These are phyloP conservation scores for Bothriochloa decipiens DNA, from an alignment of 176 grass and related monocot species.

Conservation along the genomic window DNA sequence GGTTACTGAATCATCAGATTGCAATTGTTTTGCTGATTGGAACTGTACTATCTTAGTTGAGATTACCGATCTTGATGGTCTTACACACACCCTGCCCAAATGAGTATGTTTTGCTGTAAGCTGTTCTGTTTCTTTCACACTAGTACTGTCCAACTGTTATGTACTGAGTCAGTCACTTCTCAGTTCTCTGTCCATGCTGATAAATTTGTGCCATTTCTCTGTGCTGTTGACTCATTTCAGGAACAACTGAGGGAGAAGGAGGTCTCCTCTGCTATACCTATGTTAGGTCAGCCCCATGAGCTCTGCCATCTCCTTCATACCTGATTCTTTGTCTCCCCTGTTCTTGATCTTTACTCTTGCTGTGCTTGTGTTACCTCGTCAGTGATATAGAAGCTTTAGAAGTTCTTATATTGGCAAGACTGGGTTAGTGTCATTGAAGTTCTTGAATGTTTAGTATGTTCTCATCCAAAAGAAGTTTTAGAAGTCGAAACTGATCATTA, in stretches of 20 bases:
- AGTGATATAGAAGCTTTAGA: conserved; percentile 9
- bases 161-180: background rate
- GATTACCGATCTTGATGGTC: background rate
- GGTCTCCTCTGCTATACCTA: conserved; percentile 45
- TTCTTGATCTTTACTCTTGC: background rate
- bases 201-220: background rate
- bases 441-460: background rate
- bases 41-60: background rate
- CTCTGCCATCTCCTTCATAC: background rate
- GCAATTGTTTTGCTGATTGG: background rate
- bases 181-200: background rate
- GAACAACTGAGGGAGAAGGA: conserved; percentile 43
- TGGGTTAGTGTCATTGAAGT: background rate
- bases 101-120: background rate
- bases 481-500: background rate
- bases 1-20: background rate
- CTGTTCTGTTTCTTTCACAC: background rate
- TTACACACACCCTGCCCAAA: background rate
- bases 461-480: background rate
- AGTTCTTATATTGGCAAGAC: background rate
- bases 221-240: background rate
- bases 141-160: background rate
- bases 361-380: background rate
- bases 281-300: conserved; percentile 54
- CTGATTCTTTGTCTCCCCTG: conserved; percentile 2